Conservation (phyloP, 305 asterid species). For the Rubia occidens region DNA sequence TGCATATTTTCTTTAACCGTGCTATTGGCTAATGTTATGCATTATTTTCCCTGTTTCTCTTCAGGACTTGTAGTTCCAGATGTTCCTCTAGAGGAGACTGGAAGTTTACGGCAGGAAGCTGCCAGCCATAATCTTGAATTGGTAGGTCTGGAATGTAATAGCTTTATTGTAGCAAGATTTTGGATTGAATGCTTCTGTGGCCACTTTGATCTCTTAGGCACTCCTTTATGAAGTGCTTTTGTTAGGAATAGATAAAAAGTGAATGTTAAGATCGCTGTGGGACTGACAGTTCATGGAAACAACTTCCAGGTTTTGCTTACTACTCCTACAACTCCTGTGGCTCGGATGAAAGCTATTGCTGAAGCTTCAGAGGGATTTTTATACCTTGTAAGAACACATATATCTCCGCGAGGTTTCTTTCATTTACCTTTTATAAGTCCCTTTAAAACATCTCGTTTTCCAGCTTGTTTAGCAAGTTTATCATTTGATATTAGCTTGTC, state of each 20-base stretch:
- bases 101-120: conserved; percentile 74
- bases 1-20: background rate
- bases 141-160: conserved; percentile 36
- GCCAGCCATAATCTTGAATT: conserved; percentile 53
- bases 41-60: conserved; percentile 8
- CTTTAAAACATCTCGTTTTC: background rate
- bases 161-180: background rate
- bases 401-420: background rate
- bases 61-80: conserved; percentile 96
- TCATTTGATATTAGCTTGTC: background rate
- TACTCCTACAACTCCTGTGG: conserved; percentile 81
- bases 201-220: background rate
- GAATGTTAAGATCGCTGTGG: background rate
- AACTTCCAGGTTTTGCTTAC: conserved; percentile 69
- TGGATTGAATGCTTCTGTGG: background rate
- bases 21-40: background rate
- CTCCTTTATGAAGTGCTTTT: background rate
- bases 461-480: background rate
- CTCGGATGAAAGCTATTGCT: conserved; percentile 72
- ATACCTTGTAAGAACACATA: conserved; percentile 65
- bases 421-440: background rate
- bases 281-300: background rate
- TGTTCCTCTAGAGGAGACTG: conserved; percentile 91
- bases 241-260: background rate
- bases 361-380: conserved; percentile 88